These are phyloP conservation scores for Trichoderma lentiforme DNA, from an alignment of 2,329 filamentous ascomycete genomes.

Conservation along the genomic window DNA sequence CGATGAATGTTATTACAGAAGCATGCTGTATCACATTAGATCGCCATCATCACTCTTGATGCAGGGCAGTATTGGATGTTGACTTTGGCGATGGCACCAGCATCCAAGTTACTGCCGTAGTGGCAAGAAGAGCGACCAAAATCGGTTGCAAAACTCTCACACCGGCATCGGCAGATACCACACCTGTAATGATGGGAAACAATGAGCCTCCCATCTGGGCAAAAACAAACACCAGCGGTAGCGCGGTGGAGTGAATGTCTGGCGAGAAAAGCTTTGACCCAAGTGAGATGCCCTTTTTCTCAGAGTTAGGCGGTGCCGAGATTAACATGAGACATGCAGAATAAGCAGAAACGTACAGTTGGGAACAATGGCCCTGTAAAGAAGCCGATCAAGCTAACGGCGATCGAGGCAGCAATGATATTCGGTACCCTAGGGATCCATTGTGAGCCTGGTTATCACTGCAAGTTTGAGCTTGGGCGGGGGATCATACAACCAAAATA, in stretches of 20 bases:
- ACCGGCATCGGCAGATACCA: constrained; percentile 44
- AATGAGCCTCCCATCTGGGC: constrained; percentile 54
- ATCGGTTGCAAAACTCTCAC: constrained; percentile 52
- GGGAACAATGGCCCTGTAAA: constrained; percentile 58
- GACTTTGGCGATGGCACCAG: constrained; percentile 40
- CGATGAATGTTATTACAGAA: not conserved
- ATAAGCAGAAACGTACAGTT: constrained; percentile 38
- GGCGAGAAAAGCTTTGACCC: constrained; percentile 49
- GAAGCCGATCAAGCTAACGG: constrained; percentile 54
- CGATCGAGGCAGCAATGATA: constrained; percentile 49
- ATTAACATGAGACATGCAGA: accelerated
- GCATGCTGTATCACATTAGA: not conserved
- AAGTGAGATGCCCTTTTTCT: constrained; percentile 51
- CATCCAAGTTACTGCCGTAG: constrained; percentile 47
- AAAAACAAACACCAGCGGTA: constrained; percentile 53
- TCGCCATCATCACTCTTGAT: constrained; percentile 30
- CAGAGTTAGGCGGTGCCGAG: not conserved
- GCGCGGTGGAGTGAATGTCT: constrained; percentile 34
- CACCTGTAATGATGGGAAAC: constrained; percentile 54
- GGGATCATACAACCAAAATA: constrained; percentile 54
- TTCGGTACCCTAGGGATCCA: constrained; percentile 35
- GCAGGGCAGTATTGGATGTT: constrained; percentile 29
- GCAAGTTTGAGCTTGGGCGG: not conserved
- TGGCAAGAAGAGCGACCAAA: constrained; percentile 44
- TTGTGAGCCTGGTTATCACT: not conserved